These are phyloP conservation scores for Cytidiella melzeri DNA, from an alignment of 768 basidiomycete genomes.

Conservation along the genomic window DNA sequence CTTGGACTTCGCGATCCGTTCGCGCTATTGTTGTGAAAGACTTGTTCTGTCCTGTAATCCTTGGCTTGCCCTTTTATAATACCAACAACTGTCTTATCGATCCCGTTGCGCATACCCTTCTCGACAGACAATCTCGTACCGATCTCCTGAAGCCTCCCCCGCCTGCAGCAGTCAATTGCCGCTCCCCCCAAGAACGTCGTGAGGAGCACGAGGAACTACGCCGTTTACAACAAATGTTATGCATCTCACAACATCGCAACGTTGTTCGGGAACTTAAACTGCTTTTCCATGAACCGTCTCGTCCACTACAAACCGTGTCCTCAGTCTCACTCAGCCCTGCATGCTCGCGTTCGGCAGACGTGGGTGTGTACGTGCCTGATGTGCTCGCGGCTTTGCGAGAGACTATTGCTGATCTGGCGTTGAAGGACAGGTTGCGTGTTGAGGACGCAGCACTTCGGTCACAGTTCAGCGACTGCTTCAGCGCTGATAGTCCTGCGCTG, in stretches of 20 bases:
- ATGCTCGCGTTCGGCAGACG: too few relatives aligned
- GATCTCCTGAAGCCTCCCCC: not conserved
- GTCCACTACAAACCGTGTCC: too few relatives aligned
- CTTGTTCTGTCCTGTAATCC: not conserved
- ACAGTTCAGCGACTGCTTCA: constrained; percentile 16
- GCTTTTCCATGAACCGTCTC: too few relatives aligned
- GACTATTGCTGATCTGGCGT: too few relatives aligned
- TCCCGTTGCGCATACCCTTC: not conserved
- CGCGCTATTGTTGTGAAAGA: not conserved
- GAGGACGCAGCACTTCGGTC: too few relatives aligned
- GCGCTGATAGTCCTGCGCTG: constrained; percentile 16
- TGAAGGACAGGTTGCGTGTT: too few relatives aligned
- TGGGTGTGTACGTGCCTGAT: too few relatives aligned
- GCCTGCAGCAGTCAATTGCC: not conserved
- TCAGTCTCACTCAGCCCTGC: too few relatives aligned
- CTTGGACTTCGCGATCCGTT: not conserved
- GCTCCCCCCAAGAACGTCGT: not conserved
- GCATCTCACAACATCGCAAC: too few relatives aligned
- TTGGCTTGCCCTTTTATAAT: not conserved
- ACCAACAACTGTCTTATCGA: not conserved
- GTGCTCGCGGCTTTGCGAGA: too few relatives aligned
- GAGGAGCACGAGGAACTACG: not conserved
- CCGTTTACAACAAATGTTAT: too few relatives aligned
- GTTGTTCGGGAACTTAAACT: too few relatives aligned
- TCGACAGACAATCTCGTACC: not conserved